phyloP scores from a whole-genome alignment of 2,329 filamentous ascomycete species.

The Rosellinia necatrix region DNA sequence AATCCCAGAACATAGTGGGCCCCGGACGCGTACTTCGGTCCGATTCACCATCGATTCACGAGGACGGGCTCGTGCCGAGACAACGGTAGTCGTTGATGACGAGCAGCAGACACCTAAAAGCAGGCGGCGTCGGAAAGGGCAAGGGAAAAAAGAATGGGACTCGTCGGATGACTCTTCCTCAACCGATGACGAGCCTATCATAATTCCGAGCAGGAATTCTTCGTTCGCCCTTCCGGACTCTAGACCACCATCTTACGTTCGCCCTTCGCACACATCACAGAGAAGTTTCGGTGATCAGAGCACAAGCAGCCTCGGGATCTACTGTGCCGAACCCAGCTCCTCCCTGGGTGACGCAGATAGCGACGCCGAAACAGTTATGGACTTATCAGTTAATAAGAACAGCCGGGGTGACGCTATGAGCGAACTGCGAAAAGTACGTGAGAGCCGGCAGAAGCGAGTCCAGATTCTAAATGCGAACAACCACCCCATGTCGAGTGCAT shows the following conservation, averaged over 20 bases:
- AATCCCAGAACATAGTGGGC: conserved; percentile 58
- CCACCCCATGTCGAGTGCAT: conserved; percentile 42
- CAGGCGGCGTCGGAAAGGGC: conserved; percentile 30
- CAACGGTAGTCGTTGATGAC: conserved; percentile 48
- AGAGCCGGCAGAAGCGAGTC: conserved; percentile 53
- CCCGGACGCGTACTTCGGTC: conserved; percentile 58
- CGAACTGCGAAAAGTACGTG: conserved; percentile 63
- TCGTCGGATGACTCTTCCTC: conserved; percentile 61
- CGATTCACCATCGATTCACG: conserved; percentile 68
- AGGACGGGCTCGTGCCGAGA: conserved; percentile 62
- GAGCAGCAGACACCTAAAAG: conserved; percentile 33
- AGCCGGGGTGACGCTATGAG: conserved; percentile 61
- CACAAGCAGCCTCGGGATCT: conserved; percentile 48
- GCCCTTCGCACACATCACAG: conserved; percentile 52
- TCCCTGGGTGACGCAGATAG: conserved; percentile 54
- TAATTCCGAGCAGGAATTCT: conserved; percentile 64
- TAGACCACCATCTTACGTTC: conserved; percentile 49
- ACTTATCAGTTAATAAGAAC: conserved; percentile 44
- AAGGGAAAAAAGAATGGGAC: conserved; percentile 45
- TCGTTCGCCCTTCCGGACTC: conserved; percentile 64
- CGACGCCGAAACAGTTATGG: conserved; percentile 63
- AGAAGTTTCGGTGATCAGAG: conserved; percentile 57
- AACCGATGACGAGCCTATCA: conserved; percentile 67
- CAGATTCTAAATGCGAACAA: conserved; percentile 42
- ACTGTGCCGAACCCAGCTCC: conserved; percentile 39